phyloP scores from a whole-genome alignment of 139 green algal genomes.

The Pseudopediastrum boryanum region DNA sequence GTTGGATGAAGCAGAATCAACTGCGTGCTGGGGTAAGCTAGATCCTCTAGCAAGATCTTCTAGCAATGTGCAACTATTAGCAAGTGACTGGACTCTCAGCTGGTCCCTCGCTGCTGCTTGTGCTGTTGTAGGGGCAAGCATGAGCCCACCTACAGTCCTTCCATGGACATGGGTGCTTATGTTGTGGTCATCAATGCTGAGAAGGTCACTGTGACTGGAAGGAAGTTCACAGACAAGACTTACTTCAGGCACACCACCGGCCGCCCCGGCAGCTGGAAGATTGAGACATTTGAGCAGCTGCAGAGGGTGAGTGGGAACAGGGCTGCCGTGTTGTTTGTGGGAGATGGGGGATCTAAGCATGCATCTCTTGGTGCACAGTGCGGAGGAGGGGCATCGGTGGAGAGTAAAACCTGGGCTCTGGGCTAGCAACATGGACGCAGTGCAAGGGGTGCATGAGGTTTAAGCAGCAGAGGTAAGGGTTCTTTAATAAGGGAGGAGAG shows the following conservation, averaged over 20 bases:
- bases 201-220: constrained; percentile 90
- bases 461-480: no score
- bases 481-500: no score
- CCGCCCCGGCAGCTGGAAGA: constrained; percentile 75
- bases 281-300: constrained; percentile 85
- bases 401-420: no score
- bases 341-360: no score
- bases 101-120: neutral
- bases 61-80: neutral
- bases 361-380: no score
- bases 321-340: neutral
- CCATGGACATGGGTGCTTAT: constrained; percentile 96
- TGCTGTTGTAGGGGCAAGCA: constrained; percentile 84
- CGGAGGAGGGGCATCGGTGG: no score
- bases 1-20: no score
- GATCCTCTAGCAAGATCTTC: neutral
- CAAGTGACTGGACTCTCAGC: no score
- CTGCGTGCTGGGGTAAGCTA: neutral
- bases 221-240: constrained; percentile 90
- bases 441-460: no score
- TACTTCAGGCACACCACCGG: constrained; percentile 87
- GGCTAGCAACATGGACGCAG: no score
- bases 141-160: constrained; percentile 85
- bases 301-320: constrained; percentile 58
- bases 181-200: constrained; percentile 98